phyloP scores from a whole-genome alignment of 495 filamentous ascomycete species.

The Aeminium ludgeri region DNA sequence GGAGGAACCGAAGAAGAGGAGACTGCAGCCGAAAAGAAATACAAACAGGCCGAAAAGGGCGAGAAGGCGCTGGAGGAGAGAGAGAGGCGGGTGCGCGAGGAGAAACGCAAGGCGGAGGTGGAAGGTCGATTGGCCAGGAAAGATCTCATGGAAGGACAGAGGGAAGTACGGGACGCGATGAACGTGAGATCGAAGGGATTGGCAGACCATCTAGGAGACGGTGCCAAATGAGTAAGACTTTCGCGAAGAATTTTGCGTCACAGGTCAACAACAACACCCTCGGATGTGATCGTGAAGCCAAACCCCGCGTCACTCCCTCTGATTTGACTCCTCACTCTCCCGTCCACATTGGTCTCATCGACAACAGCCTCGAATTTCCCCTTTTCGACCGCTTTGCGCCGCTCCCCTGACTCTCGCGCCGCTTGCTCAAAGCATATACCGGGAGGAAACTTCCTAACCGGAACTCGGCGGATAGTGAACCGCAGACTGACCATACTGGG shows the following conservation, averaged over 20 bases:
- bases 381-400: slow-evolving; percentile 27
- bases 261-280: no score
- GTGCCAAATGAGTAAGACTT: no score
- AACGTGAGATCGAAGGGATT: no score
- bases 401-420: slow-evolving; percentile 31
- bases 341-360: slow-evolving; percentile 12
- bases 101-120: slow-evolving; percentile 50
- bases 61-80: slow-evolving; percentile 63
- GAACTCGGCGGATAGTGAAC: slow-evolving; percentile 30
- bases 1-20: slow-evolving; percentile 31
- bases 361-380: slow-evolving; percentile 15
- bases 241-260: no score
- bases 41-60: slow-evolving; percentile 45
- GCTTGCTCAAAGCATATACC: slow-evolving; percentile 41
- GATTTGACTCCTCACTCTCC: neutral
- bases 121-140: slow-evolving; percentile 50
- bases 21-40: slow-evolving; percentile 47
- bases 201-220: no score
- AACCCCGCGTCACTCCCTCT: no score
- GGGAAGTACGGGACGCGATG: slow-evolving; percentile 66
- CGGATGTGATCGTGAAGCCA: no score
- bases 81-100: slow-evolving; percentile 54
- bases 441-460: slow-evolving; percentile 35
- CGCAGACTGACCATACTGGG: slow-evolving; percentile 29
- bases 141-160: slow-evolving; percentile 55